These are phyloP conservation scores for Camptophora hylomeconis DNA, from an alignment of 2,329 filamentous ascomycete species.

Conservation along the genomic window DNA sequence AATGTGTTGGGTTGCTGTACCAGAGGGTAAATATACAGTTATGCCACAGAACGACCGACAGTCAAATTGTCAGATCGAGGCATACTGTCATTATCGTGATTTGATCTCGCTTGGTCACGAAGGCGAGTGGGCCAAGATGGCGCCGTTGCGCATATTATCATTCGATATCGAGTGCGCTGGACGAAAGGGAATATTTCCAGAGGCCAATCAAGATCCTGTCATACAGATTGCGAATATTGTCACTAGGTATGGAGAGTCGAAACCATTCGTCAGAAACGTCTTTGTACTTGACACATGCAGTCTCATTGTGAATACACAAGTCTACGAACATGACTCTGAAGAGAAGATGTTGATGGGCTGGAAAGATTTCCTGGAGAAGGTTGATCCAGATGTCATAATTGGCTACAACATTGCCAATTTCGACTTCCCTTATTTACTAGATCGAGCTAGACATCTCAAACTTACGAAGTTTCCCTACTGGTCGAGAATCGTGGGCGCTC, in stretches of 20 bases:
- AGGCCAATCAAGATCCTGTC: conserved; percentile 80
- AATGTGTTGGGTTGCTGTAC: conserved; percentile 95
- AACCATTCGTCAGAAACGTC: conserved; percentile 91
- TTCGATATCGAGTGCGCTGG: conserved; percentile 99
- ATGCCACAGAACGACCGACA: conserved; percentile 55
- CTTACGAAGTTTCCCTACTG: conserved; percentile 71
- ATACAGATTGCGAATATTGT: conserved; percentile 98
- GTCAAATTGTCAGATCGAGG: conserved; percentile 95
- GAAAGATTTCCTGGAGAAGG: conserved; percentile 77
- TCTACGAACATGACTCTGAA: conserved; percentile 71
- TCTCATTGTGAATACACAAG: conserved; percentile 85
- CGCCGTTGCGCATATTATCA: conserved; percentile 78
- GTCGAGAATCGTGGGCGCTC: conserved; percentile 61
- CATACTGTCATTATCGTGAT: conserved; percentile 66
- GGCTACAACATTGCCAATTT: conserved; percentile 99
- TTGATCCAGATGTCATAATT: conserved; percentile 94
- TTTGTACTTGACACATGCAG: conserved; percentile 91
- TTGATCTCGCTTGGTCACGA: conserved; percentile 77
- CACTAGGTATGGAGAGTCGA: conserved; percentile 84
- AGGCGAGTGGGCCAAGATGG: conserved; percentile 97
- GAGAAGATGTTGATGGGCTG: conserved; percentile 84
- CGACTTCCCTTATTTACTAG: conserved; percentile 90
- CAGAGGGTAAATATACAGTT: conserved; percentile 58
- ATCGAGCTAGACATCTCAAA: conserved; percentile 75
- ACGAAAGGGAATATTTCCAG: conserved; percentile 92